Evolutionary conservation across 208 protist species (phyloP), one percentile per base, ranked within the genome.

Genomic region (Crithidia sp.): DNA sequence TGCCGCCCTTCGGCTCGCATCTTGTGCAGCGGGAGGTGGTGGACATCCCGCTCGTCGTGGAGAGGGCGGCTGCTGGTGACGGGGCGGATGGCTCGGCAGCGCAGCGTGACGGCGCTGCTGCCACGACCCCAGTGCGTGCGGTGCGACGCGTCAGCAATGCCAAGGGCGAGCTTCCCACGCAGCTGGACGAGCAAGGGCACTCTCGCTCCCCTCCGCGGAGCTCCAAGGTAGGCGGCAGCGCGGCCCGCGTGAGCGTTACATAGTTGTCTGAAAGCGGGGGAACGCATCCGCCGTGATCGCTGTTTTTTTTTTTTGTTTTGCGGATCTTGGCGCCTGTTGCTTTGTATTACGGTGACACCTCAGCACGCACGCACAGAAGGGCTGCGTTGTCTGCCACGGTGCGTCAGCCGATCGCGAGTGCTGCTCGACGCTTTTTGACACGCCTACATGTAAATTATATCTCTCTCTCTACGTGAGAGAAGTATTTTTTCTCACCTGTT

Each of bases 231-330:
- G 7, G 36, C 41, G 16, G 60, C 49, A 4, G 0, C 52, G 16
- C 76, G 71, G 7, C 88, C 92, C 74, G 82, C 76, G 49, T 85
- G 82, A 70, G 45, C 91, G 88, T 68, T 71, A 89, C 60, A 74
- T 95, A 9, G 58, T 17, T 68, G 47, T 62, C n/a, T 28, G 39
- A 14, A 4, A 45, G 5, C 44, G 17, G 61, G 44, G 40, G 54
- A 9, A 7, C 36, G 28, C 10, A 55, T 43, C 45, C 28, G 28
- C 28, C 28, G 28, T 28, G 28, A 61, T 39, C 28, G 57, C 57
- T 45, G 50, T 17, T 12, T 17, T 55, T 17, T 45, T 16, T 61
- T 12, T 4, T 7, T 5, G 19, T 45, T 16, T 61, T 37, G 54
- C 43, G 41, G 49, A 39, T 10, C 40, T 58, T 16, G 52, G 28